Base-by-base conservation (phyloP, 768 basidiomycete genomes). In the Lactifluus subvellereus region DNA sequence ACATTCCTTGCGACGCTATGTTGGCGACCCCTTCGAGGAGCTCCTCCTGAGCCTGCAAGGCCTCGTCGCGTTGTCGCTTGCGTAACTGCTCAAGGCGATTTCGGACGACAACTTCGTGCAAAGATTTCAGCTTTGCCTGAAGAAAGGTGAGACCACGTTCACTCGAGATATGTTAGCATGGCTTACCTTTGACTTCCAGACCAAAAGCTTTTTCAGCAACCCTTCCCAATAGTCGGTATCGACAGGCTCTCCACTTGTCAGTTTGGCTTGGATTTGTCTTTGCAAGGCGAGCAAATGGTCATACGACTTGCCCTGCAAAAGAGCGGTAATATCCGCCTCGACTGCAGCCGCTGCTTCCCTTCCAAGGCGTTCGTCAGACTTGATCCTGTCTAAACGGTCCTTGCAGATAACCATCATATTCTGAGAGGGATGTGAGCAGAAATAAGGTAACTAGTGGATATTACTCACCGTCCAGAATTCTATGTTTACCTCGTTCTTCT, bases 221-320 rank as follows among this genome's bases (percentile, higher is more conserved):
- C 85, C 81, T 75, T 98, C 97, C 97, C 97, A 99, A 72, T 98
- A 99, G 73, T 99, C 97, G 11, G 86, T 90, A 74, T 99, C 97
- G 40, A 99, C 83, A 2, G 94, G 94, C 74, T 98, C 95, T 38
- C 94, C 92, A 66, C 93, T 92, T 0, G 84, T 78, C 3, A 98
- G 82, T 74, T 98, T 98, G 55, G 81, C 82, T 70, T 94, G 93
- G 11, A 98, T 87, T 70, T 87, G 87, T 60, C 83, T 82, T 74
- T 99, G 97, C 52, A 99, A 79, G 35, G 81, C 81, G 30, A 82
- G 80, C 47, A 99, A 82, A 67, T 97, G 88, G 4, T 94, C 87
- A 63, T 92, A 88, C 6, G 88, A 82, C 76, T 98, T 95, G 42
- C 90, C 91, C 9, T 85, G 81, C 30, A 99, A 81, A 48, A 98